A percentile compares a stretch with the other conserved stretches of the same genome.
Conservation (phyloP, 108 stramenopile species). For the Skeletonema potamos region DNA sequence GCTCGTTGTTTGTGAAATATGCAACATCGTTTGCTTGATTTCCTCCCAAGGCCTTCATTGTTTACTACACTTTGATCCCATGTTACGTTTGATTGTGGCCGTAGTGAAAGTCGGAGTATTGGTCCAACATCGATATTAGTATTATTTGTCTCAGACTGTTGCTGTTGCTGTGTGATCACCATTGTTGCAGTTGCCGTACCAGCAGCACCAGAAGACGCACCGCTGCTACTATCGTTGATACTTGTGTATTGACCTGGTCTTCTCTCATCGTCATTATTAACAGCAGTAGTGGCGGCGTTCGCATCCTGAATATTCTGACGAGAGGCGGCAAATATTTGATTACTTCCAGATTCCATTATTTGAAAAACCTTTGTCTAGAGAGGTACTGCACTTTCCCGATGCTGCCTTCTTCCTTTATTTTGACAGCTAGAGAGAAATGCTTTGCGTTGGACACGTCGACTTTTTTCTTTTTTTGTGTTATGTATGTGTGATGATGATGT, state of each 20-base stretch:
- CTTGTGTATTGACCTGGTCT: neutral
- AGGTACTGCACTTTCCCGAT: no score
- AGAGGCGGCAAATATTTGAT: neutral
- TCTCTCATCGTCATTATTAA: neutral
- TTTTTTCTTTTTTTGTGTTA: no score
- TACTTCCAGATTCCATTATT: neutral
- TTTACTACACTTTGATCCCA: conserved; percentile 86
- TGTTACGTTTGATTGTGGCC: conserved; percentile 37
- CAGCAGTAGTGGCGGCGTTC: neutral
- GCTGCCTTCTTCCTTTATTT: no score
- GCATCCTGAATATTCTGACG: neutral
- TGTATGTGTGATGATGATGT: no score
- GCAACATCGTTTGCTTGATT: conserved; percentile 93
- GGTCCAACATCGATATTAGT: conserved; percentile 11
- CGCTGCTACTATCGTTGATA: neutral
- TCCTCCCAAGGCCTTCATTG: conserved; percentile 92
- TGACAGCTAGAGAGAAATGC: no score
- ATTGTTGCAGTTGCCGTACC: conserved; percentile 20
- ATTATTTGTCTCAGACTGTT: neutral
- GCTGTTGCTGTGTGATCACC: conserved; percentile 15
- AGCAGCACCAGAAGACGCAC: neutral
- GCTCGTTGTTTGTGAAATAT: conserved; percentile 93
- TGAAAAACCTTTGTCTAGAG: no score
- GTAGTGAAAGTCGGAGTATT: conserved; percentile 32
- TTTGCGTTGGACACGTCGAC: no score